Evolutionary conservation across 1,139 yeast genomes (phyloP), one percentile per base, ranked within the genome.

Genomic region (Debaryomyces sp.): DNA sequence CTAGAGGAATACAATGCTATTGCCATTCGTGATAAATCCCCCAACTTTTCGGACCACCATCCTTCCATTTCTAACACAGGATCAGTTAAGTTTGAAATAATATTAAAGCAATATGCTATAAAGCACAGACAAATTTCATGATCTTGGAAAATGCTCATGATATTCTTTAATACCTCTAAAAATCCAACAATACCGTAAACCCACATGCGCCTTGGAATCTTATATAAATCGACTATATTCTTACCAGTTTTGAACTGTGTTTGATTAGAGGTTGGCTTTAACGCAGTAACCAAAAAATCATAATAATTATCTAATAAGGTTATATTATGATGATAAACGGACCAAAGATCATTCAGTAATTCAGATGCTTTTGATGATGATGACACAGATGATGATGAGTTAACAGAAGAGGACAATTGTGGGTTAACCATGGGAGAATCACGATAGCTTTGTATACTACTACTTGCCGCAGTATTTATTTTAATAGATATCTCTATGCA

Each of bases 1-100:
- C 86, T 79, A 12, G 91, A 84, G 21, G 90, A 84, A 61, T 87
- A 87, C 45, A 87, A 70, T 1, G 94, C 92, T 54, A 87, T 87
- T 8, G 94, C 92, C 92, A 87, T 87, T 61, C 95, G 71, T 34
- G 89, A 84, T 54, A 87, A 71, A 63, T 87, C 95, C 30, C 94
- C 95, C 43, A 87, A 67, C 62, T 87, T 85, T 63, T 87, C 94
- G 51, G 78, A 77, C 79, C 90, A 81, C 92, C 92, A 87, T 6
- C 89, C 89, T 63, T 83, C 82, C 78, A 80, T 78, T 51, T 79
- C 82, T 46, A 79, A 63, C 4, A 72, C 71, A 0, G 73, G 84
- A 66, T 68, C 81, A 5, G 85, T 81, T 44, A 81, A 67, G 58
- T 77, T 81, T 9, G 81, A 72, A 23, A 80, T 71, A 58, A 81